Conservation (phyloP, 768 basidiomycete genomes). For the Boletus reticuloceps region DNA sequence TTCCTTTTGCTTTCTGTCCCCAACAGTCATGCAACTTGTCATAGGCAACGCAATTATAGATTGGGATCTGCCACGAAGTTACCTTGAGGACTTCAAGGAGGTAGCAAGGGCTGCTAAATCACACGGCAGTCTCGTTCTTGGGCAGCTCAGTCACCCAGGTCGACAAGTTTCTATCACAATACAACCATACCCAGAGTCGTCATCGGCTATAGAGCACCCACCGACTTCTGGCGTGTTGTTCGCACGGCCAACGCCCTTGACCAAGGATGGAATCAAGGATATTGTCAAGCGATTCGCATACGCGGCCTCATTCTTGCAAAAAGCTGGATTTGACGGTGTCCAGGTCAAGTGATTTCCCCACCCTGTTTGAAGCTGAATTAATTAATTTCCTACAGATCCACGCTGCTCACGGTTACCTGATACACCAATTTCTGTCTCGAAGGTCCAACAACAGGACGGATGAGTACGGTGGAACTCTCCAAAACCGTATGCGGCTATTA, state of each 20-base stretch:
- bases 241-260: slow-evolving; percentile 37
- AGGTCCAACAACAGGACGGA: slow-evolving; percentile 49
- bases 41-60: slow-evolving; percentile 34
- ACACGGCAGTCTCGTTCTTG: slow-evolving; percentile 29
- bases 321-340: slow-evolving; percentile 68
- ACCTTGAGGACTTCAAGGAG: slow-evolving; percentile 19
- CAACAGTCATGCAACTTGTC: background rate
- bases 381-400: slow-evolving; percentile 33
- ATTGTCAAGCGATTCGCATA: slow-evolving; percentile 48
- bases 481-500: slow-evolving; percentile 49
- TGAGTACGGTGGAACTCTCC: slow-evolving; percentile 52
- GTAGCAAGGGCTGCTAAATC: slow-evolving; percentile 34
- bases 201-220: slow-evolving; percentile 35
- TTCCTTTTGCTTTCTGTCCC: background rate
- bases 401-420: slow-evolving; percentile 42
- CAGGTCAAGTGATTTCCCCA: slow-evolving; percentile 33
- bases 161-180: slow-evolving; percentile 35
- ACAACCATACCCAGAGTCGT: slow-evolving; percentile 34
- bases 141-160: slow-evolving; percentile 34
- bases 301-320: slow-evolving; percentile 51
- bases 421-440: slow-evolving; percentile 48
- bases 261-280: slow-evolving; percentile 46
- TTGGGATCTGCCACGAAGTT: slow-evolving; percentile 22
- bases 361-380: background rate
- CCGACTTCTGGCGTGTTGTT: slow-evolving; percentile 32